phyloP scores from a whole-genome alignment of 495 filamentous ascomycete species.

The Viridothelium virens region DNA sequence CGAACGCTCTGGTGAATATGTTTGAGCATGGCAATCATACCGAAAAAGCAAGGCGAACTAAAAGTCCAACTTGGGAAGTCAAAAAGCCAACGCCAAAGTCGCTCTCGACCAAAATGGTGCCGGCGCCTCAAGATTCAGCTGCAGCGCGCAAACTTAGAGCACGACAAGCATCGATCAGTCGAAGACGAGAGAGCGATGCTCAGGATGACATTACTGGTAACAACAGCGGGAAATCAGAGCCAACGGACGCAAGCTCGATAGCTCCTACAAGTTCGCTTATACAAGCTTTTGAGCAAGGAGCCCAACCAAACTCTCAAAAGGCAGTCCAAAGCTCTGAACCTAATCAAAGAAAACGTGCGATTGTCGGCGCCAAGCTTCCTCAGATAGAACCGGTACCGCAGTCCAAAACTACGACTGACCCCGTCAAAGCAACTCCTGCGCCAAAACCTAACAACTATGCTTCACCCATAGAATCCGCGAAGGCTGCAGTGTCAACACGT shows the following conservation, averaged over 20 bases:
- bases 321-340: neutral
- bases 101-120: neutral
- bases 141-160: conserved; percentile 2
- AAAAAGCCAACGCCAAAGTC: neutral
- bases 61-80: neutral
- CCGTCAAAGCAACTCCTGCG: neutral
- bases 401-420: neutral
- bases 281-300: conserved; percentile 1
- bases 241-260: neutral
- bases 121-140: neutral
- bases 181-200: neutral
- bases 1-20: conserved; percentile 51
- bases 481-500: neutral
- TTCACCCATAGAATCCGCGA: neutral
- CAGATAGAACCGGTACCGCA: neutral
- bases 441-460: neutral
- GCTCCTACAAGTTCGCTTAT: neutral
- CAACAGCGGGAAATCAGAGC: neutral
- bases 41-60: neutral
- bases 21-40: conserved; percentile 43
- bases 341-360: no score
- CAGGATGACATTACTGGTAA: neutral
- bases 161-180: neutral
- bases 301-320: neutral
- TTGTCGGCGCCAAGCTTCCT: neutral